Evolutionary conservation across 139 green algal genomes (phyloP), one percentile per base, ranked within the genome.

Genomic region (Volvox africanus): DNA sequence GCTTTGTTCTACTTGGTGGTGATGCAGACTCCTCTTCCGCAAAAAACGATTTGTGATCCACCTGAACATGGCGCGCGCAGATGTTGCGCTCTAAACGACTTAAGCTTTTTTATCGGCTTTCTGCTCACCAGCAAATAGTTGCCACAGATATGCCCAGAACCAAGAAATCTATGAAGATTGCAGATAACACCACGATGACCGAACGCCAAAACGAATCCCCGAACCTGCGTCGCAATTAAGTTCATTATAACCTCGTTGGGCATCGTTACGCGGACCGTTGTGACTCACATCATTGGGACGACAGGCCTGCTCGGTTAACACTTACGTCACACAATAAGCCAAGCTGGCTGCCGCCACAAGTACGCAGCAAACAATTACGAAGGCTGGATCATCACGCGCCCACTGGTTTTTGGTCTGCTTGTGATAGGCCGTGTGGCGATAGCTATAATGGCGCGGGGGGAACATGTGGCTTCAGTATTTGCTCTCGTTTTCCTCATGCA

Each of bases 351-450:
- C 65, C 0, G 95, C 95, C 16, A 99, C 93, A 9, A 99, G 94
- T 2, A 92, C 75, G 61, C 91, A 95, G 16, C 73, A 92, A 20
- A 99, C 94, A 17, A 99, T 95, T 1, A 99, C 94, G 93, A 99
- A 99, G 0, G 98, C 98, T 16, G 98, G 98, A 89, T 99, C 98
- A 89, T 99, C 98, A 2, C 98, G 89, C 12, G 98, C 97, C 98
- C 98, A 99, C 82, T 99, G 96, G 84, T 99, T 98, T 87, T 99
- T 99, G 0, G 98, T 99, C 84, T 99, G 97, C 80, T 99, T 99
- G 92, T 99, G 98, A 86, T 99, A 99, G 1, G 98, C 96, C 0
- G 97, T 98, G 93, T 99, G 98, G 32, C 97, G 96, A 88, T 99
- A 99, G 76, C 96, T 98, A 95, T 91, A n/a, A n/a, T n/a, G n/a